Conservation (phyloP, 208 protist species). For the Trypanosoma rangeli region DNA sequence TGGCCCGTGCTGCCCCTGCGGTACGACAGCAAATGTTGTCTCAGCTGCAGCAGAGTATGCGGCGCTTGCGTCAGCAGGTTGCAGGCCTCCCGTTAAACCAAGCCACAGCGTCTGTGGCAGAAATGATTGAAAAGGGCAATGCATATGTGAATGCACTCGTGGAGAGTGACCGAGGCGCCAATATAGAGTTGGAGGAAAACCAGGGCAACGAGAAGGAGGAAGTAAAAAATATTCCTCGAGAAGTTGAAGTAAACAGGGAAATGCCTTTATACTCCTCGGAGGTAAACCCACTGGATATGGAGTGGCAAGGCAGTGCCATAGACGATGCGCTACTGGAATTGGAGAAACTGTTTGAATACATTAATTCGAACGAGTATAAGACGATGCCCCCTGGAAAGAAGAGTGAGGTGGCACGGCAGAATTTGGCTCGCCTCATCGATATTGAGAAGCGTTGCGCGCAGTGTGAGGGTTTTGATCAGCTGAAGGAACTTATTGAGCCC, state of each 20-base stretch:
- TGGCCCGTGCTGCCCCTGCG: conserved; percentile 18
- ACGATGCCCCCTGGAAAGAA: conserved; percentile 31
- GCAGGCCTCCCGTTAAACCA: conserved; percentile 24
- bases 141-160: conserved; percentile 2
- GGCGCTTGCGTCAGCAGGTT: conserved; percentile 13
- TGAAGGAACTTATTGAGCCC: conserved; percentile 50
- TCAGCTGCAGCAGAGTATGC: conserved; percentile 10
- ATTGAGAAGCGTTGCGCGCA: conserved; percentile 27
- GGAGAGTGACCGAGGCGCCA: conserved; percentile 9
- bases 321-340: conserved; percentile 18
- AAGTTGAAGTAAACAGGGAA: not conserved
- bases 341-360: conserved; percentile 34
- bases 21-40: conserved; percentile 12
- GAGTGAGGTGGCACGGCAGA: conserved; percentile 21
- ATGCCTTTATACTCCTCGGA: not conserved
- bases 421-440: conserved; percentile 29
- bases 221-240: not conserved
- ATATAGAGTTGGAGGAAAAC: conserved; percentile 13
- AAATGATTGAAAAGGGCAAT: conserved; percentile 23
- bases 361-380: conserved; percentile 51
- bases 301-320: conserved; percentile 8
- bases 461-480: conserved; percentile 16
- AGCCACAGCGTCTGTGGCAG: conserved; percentile 7
- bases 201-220: conserved; percentile 3
- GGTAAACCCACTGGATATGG: conserved; percentile 2